Evolutionary conservation across 768 basidiomycete genomes (phyloP), one percentile per base, ranked within the genome.

Genomic region (Clitopilus passeckerianus): DNA sequence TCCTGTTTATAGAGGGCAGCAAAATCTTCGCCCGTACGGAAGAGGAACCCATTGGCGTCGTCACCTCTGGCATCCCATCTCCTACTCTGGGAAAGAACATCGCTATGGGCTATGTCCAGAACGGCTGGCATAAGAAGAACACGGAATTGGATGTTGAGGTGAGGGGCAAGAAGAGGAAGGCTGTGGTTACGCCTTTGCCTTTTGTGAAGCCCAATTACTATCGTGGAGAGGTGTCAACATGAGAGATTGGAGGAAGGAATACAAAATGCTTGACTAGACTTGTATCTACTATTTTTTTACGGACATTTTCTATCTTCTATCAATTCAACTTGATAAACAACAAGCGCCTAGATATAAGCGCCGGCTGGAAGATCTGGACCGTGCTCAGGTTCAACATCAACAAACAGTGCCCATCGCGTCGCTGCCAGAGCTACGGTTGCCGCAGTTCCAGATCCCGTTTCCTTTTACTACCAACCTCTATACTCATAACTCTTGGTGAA

Each of bases 51-150:
- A 15, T 69, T 85, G 93, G 93, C 34, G 69, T 74, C 12, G 83
- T 98, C 52, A 99, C 95, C 0, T 98, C 95, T 0, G 97, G 96
- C 52, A 97, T 98, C 62, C 97, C 97, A 14, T 94, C 94, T 0
- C 96, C 95, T 0, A 89, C 93, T 1, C 77, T 94, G 2, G 85
- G 84, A 0, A 87, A 89, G 71, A 98, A 99, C 72, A 93, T 98
- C 65, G 93, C 95, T 0, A 98, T 98, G 96, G 96, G 87, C 0
- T 98, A 98, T 66, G 81, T 98, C 53, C 70, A 77, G 62, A 81
- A 77, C 20, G 94, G 93, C 0, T 86, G 80, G 73, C 92, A 96
- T 75, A 98, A 95, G 76, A 95, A 92, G 71, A 93, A 92, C 10
- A 96, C 89, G 0, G 83, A 89, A 68, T 77, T 98, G 3, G 80